phyloP scores from a whole-genome alignment of 225 moss, liverwort and hornwort species.

The Rhytidiadelphus loreus region DNA sequence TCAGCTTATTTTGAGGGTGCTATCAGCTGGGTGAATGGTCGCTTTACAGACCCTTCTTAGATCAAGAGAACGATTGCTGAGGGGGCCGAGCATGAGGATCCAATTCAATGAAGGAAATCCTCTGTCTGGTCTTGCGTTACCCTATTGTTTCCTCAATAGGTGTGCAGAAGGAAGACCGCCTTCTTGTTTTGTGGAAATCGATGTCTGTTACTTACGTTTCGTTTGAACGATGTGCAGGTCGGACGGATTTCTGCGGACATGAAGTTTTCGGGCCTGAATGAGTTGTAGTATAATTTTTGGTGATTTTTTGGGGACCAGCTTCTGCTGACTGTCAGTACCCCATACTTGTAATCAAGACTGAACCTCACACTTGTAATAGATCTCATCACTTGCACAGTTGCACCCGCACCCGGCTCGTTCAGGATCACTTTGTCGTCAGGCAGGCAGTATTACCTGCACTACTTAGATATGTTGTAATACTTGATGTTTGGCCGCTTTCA shows the following conservation, averaged over 20 bases:
- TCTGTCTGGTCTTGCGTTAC: not conserved
- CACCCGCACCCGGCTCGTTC: not conserved
- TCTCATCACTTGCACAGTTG: not conserved
- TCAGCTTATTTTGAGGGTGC: not conserved
- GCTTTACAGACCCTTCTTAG: not conserved
- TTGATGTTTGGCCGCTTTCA: not conserved
- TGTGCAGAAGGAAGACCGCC: not conserved
- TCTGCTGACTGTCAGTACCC: not conserved
- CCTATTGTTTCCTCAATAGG: not conserved
- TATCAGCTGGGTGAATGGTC: not conserved
- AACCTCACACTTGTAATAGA: not conserved
- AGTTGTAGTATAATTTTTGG: slow-evolving; percentile 8
- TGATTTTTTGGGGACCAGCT: slow-evolving; percentile 5
- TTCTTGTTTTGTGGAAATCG: not conserved
- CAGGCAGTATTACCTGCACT: not conserved
- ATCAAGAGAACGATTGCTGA: too few relatives aligned
- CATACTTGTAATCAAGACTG: not conserved
- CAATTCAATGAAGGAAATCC: not conserved
- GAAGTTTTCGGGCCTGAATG: not conserved
- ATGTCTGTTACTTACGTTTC: not conserved
- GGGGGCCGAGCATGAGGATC: not conserved
- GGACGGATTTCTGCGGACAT: not conserved
- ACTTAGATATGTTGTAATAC: not conserved
- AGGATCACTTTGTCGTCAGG: not conserved
- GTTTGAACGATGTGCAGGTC: not conserved